Percentiles rank a stretch among this genome's conserved stretches.
These are phyloP conservation scores for Rhizoclosmatium globosum DNA, from an alignment of 192 early-diverging fungal species.

Conservation along the genomic window DNA sequence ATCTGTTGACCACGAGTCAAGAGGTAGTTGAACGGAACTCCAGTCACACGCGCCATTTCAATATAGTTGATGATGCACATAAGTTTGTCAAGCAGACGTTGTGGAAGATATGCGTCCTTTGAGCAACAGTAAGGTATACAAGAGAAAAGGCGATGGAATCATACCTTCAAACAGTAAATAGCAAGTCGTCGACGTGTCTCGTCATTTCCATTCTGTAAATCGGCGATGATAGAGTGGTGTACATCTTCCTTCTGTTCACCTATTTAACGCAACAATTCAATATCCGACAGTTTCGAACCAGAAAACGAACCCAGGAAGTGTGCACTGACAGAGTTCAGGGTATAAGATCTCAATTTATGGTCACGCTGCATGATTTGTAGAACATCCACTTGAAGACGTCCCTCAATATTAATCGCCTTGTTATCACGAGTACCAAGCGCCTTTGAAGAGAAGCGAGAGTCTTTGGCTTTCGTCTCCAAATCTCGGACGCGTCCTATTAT, in stretches of 20 bases:
- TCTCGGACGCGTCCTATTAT: slow-evolving; percentile 48
- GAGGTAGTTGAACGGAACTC: slow-evolving; percentile 94
- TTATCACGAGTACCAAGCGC: slow-evolving; percentile 93
- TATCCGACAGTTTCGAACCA: not conserved
- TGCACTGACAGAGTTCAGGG: slow-evolving; percentile 94
- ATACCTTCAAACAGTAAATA: slow-evolving; percentile 92
- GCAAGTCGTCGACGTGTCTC: slow-evolving; percentile 95
- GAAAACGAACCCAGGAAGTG: slow-evolving; percentile 82
- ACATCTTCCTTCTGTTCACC: slow-evolving; percentile 99
- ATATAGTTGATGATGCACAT: slow-evolving; percentile 97
- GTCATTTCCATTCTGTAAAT: slow-evolving; percentile 93
- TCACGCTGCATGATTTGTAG: slow-evolving; percentile 95
- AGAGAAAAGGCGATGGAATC: not conserved
- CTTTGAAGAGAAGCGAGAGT: slow-evolving; percentile 89
- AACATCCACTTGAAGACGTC: slow-evolving; percentile 92
- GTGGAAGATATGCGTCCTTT: slow-evolving; percentile 91
- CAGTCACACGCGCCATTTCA: slow-evolving; percentile 97
- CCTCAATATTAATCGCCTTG: slow-evolving; percentile 87
- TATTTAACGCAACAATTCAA: slow-evolving; percentile 23
- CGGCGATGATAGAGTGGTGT: slow-evolving; percentile 97
- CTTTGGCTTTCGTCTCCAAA: slow-evolving; percentile 74
- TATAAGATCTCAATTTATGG: slow-evolving; percentile 94
- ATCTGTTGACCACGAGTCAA: slow-evolving; percentile 96
- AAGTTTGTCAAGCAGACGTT: slow-evolving; percentile 94
- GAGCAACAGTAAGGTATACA: not conserved